A percentile compares a stretch with the other conserved stretches of the same genome.
phyloP scores from a whole-genome alignment of 345 rosid genomes.

The Crucihimalaya himalaica region DNA sequence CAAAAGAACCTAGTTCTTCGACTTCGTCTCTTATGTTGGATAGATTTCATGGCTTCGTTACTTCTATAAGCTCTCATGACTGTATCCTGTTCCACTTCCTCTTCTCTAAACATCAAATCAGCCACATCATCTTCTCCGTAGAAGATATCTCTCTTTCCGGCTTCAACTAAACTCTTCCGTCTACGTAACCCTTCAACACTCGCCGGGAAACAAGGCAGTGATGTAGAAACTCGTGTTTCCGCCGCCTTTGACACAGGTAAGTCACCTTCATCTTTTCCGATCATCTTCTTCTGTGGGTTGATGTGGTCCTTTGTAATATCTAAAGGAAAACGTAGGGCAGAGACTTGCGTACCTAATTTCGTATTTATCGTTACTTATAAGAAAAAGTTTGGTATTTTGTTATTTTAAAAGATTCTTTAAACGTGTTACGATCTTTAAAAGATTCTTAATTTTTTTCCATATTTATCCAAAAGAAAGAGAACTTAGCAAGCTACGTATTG shows the following conservation, averaged over 20 bases:
- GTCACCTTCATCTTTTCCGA: not conserved
- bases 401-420: not conserved
- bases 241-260: not conserved
- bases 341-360: slow-evolving; percentile 24
- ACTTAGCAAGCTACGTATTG: not conserved
- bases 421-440: slow-evolving; percentile 7
- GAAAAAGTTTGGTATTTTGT: not conserved
- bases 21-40: slow-evolving; percentile 3
- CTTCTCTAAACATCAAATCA: slow-evolving; percentile 32
- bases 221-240: slow-evolving; percentile 6
- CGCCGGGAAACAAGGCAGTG: slow-evolving; percentile 17
- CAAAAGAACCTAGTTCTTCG: slow-evolving; percentile 8
- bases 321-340: not conserved
- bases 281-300: not conserved
- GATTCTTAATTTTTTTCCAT: not conserved
- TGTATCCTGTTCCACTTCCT: slow-evolving; percentile 30
- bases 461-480: slow-evolving; percentile 4
- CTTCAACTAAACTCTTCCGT: slow-evolving; percentile 9
- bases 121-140: slow-evolving; percentile 33
- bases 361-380: slow-evolving; percentile 26
- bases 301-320: not conserved
- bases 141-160: slow-evolving; percentile 4
- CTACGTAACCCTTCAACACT: not conserved
- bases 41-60: slow-evolving; percentile 34
- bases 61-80: slow-evolving; percentile 39